Base-by-base conservation (phyloP, 345 rosid species). In the Salix koriyanagi region DNA sequence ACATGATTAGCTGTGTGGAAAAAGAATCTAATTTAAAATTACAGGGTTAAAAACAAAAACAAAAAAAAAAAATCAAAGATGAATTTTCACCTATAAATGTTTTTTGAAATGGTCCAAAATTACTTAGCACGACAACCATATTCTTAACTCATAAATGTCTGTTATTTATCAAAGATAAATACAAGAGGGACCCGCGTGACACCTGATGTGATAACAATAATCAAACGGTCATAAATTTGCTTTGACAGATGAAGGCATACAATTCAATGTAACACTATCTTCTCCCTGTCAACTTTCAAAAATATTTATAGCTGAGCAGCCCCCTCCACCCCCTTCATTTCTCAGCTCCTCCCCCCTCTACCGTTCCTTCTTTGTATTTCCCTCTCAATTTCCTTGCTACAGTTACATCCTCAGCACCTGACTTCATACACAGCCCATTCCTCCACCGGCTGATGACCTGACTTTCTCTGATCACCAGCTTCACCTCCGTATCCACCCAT, bases 401-500 rank as follows among this genome's bases (percentile, higher is more conserved):
- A 19, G 60, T 7, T 54, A 7, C 23, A 7, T 7, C 60, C 25
- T 6, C n/a, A 54, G 12, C 60, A 19, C 23, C 60, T 54, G n/a
- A 54, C 23, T 54, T 54, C 2, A 54, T 11, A 54, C 60, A 54
- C 60, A 0, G 60, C 60, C 60, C 21, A 16, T 62, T 36, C 37
- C 37, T 36, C 44, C 18, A 4, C 77, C 81, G 69, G 23, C 68
- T 44, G 81, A 84, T 86, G 71, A 37, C 67, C 81, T 85, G 85
- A 87, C 80, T 79, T 80, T 75, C 61, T 67, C 23, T 34, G 16
- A 16, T 52, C 18, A 8, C 23, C 25, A 21, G 7, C 23, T 54
- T 21, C 39, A 71, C 74, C 48, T 16, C 48, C 23, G 9, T 61
- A 46, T 77, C 80, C 73, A 70, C 70, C 82, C 19, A 94, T 94